A percentile compares a stretch with the other conserved stretches of the same genome.
Evolutionary conservation across 2,329 filamentous ascomycete genomes (phyloP).

Genomic region (Trichoderma oligosporum): DNA sequence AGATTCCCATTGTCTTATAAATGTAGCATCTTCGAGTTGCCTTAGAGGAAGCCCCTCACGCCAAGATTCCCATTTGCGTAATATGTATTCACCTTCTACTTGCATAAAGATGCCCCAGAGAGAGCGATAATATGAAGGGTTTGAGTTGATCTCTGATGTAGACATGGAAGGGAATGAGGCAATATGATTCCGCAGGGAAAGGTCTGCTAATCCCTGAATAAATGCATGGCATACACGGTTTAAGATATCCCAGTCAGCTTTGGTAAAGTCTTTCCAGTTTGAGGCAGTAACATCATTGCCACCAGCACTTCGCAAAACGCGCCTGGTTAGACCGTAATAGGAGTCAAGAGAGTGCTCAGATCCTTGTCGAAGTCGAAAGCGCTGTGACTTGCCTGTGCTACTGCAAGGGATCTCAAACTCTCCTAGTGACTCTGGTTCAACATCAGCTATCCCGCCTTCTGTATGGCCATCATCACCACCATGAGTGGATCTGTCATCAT

Average conservation of each 20-base stretch:
- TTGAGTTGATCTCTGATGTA: conserved; percentile 29
- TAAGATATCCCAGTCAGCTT: conserved; percentile 46
- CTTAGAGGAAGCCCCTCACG: conserved; percentile 23
- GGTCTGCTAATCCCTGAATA: conserved; percentile 50
- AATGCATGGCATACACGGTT: conserved; percentile 53
- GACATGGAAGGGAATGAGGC: conserved; percentile 46
- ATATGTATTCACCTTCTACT: conserved; percentile 53
- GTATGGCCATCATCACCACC: conserved; percentile 19
- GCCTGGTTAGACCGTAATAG: conserved; percentile 49
- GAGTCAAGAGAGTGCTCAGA: conserved; percentile 39
- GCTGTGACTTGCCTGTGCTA: conserved; percentile 22
- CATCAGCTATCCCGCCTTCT: conserved; percentile 6
- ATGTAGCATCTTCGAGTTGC: conserved; percentile 31
- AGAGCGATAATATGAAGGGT: conserved; percentile 40
- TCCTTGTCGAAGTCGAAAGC: conserved; percentile 41
- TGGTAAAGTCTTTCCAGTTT: conserved; percentile 42
- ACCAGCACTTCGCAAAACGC: conserved; percentile 46
- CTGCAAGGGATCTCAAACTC: conserved; percentile 25
- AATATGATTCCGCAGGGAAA: conserved; percentile 44
- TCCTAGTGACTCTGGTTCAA: conserved; percentile 13
- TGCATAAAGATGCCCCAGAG: conserved; percentile 53
- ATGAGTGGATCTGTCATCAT: conserved; percentile 22
- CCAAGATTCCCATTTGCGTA: conserved; percentile 37
- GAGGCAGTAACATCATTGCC: conserved; percentile 50
- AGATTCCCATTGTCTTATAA: conserved; percentile 45